Evolutionary conservation across 106 monocot genomes (phyloP).

Genomic region (Dioscorea alata): DNA sequence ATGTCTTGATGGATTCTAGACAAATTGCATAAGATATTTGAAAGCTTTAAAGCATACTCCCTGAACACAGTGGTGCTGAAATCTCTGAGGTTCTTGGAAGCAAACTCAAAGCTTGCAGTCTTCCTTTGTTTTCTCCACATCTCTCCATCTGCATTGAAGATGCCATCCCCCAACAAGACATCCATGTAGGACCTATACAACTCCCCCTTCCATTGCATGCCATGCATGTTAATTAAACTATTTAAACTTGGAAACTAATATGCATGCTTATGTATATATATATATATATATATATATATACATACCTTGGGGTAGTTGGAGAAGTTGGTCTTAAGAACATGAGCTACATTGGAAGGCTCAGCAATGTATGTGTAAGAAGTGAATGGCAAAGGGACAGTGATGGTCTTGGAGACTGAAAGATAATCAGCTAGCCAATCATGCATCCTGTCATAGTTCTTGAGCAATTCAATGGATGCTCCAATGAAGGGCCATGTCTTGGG

Average conservation of each 20-base stretch:
- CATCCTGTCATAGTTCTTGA: slow-evolving; percentile 82
- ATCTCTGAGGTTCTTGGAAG: slow-evolving; percentile 81
- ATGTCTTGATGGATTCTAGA: slow-evolving; percentile 26
- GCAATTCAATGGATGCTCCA: slow-evolving; percentile 62
- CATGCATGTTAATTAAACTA: background rate
- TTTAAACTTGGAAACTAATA: background rate
- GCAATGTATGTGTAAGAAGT: slow-evolving; percentile 75
- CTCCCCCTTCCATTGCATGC: slow-evolving; percentile 40
- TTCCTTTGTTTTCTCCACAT: slow-evolving; percentile 81
- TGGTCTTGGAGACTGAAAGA: slow-evolving; percentile 47
- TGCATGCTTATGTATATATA: too few species aligned
- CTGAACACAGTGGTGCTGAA: slow-evolving; percentile 84
- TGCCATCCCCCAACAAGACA: slow-evolving; percentile 74
- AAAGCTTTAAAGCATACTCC: slow-evolving; percentile 69
- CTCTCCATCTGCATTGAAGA: slow-evolving; percentile 83
- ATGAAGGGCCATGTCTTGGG: slow-evolving; percentile 83
- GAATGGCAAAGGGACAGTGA: slow-evolving; percentile 65
- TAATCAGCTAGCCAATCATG: slow-evolving; percentile 88
- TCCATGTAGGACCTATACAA: slow-evolving; percentile 61
- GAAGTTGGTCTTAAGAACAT: slow-evolving; percentile 79
- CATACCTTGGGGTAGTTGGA: slow-evolving; percentile 74
- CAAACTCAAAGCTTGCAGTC: slow-evolving; percentile 85
- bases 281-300: background rate
- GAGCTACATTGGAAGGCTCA: slow-evolving; percentile 66
- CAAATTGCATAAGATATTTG: slow-evolving; percentile 46